Base-by-base conservation (phyloP, 805 yeast genomes). In the Millerozyma acaciae region DNA sequence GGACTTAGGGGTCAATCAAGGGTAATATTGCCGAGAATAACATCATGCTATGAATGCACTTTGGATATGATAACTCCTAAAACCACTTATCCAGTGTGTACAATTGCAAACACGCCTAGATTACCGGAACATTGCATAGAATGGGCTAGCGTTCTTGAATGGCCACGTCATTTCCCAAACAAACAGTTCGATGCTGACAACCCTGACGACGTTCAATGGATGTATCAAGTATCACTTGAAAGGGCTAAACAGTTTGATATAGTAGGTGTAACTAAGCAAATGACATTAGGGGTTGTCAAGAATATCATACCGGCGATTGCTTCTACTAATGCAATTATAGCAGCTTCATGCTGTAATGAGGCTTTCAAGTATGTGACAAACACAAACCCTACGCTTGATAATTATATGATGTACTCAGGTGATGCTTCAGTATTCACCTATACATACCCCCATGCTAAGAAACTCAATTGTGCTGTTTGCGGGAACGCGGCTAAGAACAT, bases 1-100 rank as follows among this genome's bases (percentile, higher is more conserved):
- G 97, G 97, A 0, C 82, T 90, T 50, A 74, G 84, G 43, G 98
- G 98, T 3, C 96, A 90, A 49, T 75, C 88, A 9, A 78, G 95
- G 48, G 82, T 87, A 9, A 87, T 90, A 23, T 59, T 88, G 12
- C 97, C 98, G 1, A 78, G 86, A 0, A 57, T 87, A 19, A 77
- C 90, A 0, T 83, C 96, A 0, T 90, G 98, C 59, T 90, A 86
- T 62, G 97, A 90, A 54, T 90, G 98, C 50, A 84, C 95, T 4
- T 63, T 85, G 33, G 84, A 80, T 38, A 72, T 94, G 55, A 64
- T 88, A 26, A 76, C 84, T 8, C 70, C 71, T 1, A 76, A 72
- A 40, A 64, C 66, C 7, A 80, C 87, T 0, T 85, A 79, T 46
- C 97, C 97, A 2, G 79, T 90, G 44, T 93, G 97, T 57, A 93